Percentiles rank a stretch among this genome's conserved stretches.
Evolutionary conservation across 305 asterid genomes (phyloP).

Genomic region (Fraxinus platypoda): DNA sequence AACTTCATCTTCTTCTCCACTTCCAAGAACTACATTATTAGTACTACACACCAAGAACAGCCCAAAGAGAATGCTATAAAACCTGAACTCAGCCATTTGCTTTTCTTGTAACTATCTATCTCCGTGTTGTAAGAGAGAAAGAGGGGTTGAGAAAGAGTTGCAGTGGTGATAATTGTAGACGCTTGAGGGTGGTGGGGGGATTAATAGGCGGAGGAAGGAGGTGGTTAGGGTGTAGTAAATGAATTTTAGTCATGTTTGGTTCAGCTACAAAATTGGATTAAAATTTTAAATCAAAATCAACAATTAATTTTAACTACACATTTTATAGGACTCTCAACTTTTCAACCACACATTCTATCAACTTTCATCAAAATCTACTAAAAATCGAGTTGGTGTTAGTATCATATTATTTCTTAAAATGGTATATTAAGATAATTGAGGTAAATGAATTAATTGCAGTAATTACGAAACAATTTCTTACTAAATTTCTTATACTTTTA

Average conservation of each 20-base stretch:
- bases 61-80: constrained; percentile 8
- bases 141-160: background rate
- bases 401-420: too few species aligned
- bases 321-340: too few species aligned
- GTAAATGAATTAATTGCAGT: too few species aligned
- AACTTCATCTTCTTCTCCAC: constrained; percentile 18
- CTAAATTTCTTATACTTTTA: too few species aligned
- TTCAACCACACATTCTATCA: too few species aligned
- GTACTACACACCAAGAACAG: constrained; percentile 20
- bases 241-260: background rate
- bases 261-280: too few species aligned
- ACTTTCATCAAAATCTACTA: too few species aligned
- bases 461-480: too few species aligned
- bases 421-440: too few species aligned
- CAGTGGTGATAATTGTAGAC: background rate
- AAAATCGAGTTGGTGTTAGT: too few species aligned
- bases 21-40: constrained; percentile 12
- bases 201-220: constrained; percentile 30
- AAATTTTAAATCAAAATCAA: too few species aligned
- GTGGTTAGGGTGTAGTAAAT: constrained; percentile 40
- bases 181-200: background rate
- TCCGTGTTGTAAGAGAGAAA: background rate
- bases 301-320: too few species aligned
- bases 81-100: constrained; percentile 21
- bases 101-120: background rate